Conservation (phyloP, 306 rosid species). For the Cercis canadensis region DNA sequence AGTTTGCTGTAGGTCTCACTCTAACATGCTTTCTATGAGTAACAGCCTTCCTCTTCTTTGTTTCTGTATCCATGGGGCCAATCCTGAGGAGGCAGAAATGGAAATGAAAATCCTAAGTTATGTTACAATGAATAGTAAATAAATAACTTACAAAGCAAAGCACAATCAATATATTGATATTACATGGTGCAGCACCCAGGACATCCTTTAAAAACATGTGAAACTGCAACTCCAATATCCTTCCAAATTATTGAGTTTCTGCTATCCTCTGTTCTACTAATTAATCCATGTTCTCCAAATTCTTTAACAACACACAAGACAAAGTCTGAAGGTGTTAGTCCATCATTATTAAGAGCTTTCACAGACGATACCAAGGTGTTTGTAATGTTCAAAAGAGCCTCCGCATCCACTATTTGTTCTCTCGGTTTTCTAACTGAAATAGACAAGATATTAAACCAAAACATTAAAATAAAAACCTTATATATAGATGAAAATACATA, state of each 20-base stretch:
- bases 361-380: slow-evolving; percentile 44
- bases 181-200: slow-evolving; percentile 53
- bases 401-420: slow-evolving; percentile 60
- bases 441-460: slow-evolving; percentile 10
- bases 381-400: slow-evolving; percentile 48
- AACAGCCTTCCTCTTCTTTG: slow-evolving; percentile 28
- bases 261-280: slow-evolving; percentile 22
- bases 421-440: slow-evolving; percentile 50
- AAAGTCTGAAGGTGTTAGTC: slow-evolving; percentile 49
- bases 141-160: slow-evolving; percentile 7
- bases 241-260: slow-evolving; percentile 50
- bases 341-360: slow-evolving; percentile 29
- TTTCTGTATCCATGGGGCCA: slow-evolving; percentile 45
- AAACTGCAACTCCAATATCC: slow-evolving; percentile 49
- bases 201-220: slow-evolving; percentile 34
- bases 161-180: slow-evolving; percentile 25
- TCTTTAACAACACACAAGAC: slow-evolving; percentile 36
- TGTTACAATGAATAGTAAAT: neutral
- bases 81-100: slow-evolving; percentile 43
- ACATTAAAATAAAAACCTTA: neutral
- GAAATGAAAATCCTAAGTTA: slow-evolving; percentile 24
- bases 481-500: neutral
- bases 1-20: slow-evolving; percentile 21
- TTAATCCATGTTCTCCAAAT: slow-evolving; percentile 41
- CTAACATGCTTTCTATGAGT: slow-evolving; percentile 24